Evolutionary conservation across 2,329 filamentous ascomycete genomes (phyloP).

Genomic region (Aspergillus versicolor): DNA sequence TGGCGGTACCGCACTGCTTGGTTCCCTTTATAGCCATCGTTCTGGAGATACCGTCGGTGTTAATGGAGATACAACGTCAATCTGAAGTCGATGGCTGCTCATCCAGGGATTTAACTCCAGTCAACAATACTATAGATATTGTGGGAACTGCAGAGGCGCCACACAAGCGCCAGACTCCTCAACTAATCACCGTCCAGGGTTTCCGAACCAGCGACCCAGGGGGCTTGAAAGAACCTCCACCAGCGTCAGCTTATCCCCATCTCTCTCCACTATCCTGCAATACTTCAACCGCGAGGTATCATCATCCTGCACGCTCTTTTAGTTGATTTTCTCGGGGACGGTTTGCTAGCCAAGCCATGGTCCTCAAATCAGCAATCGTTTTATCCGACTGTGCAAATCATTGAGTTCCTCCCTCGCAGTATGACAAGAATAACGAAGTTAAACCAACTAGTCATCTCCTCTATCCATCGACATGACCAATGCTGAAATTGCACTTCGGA

Average conservation of each 20-base stretch:
- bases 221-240: too few species aligned
- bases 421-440: background rate
- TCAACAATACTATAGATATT: too few species aligned
- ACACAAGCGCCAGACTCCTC: too few species aligned
- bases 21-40: background rate
- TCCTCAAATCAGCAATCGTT: background rate
- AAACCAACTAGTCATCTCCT: background rate
- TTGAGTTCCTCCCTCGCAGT: background rate
- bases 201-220: background rate
- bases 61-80: background rate
- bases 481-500: background rate
- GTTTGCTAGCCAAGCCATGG: background rate
- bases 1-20: background rate
- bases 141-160: too few species aligned
- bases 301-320: too few species aligned
- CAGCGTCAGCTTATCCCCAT: too few species aligned
- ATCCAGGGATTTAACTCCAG: too few species aligned
- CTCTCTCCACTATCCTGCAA: too few species aligned
- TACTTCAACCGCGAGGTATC: too few species aligned
- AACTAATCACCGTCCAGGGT: background rate
- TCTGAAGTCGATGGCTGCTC: too few species aligned
- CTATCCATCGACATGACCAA: background rate
- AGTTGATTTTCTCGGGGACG: background rate
- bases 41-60: background rate
- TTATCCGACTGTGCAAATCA: background rate